A percentile compares a stretch with the other conserved stretches of the same genome.
phyloP scores from a whole-genome alignment of 257 asterid species.

The Buddleja alternifolia region DNA sequence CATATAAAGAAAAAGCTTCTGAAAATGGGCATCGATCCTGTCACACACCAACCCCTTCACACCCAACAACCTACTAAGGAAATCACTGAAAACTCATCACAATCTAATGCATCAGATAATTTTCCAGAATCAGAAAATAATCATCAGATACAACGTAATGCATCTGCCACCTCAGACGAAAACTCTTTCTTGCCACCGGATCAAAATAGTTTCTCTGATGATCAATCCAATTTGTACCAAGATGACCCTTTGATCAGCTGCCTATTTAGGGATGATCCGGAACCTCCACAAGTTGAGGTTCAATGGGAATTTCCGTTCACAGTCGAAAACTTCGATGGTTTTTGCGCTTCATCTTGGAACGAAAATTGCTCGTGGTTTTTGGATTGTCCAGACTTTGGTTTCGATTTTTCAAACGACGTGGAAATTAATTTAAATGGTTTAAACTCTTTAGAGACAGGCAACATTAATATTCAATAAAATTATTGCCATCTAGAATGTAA shows the following conservation, averaged over 20 bases:
- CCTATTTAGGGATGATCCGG: slow-evolving; percentile 50
- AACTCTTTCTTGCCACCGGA: slow-evolving; percentile 51
- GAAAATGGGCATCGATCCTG: slow-evolving; percentile 90
- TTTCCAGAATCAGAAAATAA: slow-evolving; percentile 30
- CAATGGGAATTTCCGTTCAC: slow-evolving; percentile 50
- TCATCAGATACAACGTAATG: slow-evolving; percentile 11
- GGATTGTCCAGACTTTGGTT: slow-evolving; percentile 86
- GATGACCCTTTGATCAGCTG: slow-evolving; percentile 59
- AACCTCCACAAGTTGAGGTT: slow-evolving; percentile 34
- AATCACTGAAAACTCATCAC: slow-evolving; percentile 28
- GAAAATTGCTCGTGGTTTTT: slow-evolving; percentile 61
- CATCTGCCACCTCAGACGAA: slow-evolving; percentile 24
- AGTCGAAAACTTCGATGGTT: slow-evolving; percentile 10
- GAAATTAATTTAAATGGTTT: slow-evolving; percentile 40
- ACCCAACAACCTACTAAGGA: slow-evolving; percentile 35
- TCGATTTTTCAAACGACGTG: slow-evolving; percentile 38
- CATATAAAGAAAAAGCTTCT: slow-evolving; percentile 91
- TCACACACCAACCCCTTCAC: slow-evolving; percentile 74
- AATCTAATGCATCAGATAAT: slow-evolving; percentile 11
- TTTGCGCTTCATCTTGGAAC: slow-evolving; percentile 47
- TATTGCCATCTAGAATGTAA: neutral
- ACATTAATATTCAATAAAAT: neutral
- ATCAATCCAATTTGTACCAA: slow-evolving; percentile 40
- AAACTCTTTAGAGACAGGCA: slow-evolving; percentile 21
- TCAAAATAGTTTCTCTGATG: slow-evolving; percentile 56